Percentiles rank a stretch among this genome's conserved stretches.
These are phyloP conservation scores for Lyophyllum semitale DNA, from an alignment of 768 basidiomycete species.

Conservation along the genomic window DNA sequence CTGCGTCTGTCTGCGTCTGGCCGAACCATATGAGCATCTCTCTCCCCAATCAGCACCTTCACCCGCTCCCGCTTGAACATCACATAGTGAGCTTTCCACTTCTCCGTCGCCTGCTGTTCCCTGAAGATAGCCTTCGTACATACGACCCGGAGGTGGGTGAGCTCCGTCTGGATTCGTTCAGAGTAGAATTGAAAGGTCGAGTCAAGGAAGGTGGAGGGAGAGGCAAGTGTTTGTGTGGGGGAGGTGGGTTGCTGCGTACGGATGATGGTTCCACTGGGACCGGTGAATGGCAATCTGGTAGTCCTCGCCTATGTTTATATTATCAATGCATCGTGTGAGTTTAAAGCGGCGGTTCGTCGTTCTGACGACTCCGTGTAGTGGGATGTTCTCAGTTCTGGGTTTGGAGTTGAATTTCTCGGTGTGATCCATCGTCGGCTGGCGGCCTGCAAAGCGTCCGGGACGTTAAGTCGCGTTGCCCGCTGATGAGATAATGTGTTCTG, in stretches of 20 bases:
- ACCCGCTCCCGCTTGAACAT: slow-evolving; percentile 30
- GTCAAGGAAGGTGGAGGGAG: slow-evolving; percentile 21
- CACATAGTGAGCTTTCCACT: slow-evolving; percentile 30
- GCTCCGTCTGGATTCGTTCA: slow-evolving; percentile 29
- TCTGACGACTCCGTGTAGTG: neutral
- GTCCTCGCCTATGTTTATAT: neutral
- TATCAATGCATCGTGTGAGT: too few species aligned
- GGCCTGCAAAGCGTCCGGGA: too few species aligned
- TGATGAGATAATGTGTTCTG: too few species aligned
- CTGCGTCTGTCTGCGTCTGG: neutral
- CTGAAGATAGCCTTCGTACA: slow-evolving; percentile 28
- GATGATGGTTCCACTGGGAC: neutral
- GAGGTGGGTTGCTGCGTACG: neutral
- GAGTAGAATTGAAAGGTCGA: slow-evolving; percentile 28
- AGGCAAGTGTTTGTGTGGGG: too few species aligned
- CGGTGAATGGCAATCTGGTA: neutral
- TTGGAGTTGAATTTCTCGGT: neutral
- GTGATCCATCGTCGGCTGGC: too few species aligned
- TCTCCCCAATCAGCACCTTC: slow-evolving; percentile 24
- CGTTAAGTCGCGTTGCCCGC: too few species aligned
- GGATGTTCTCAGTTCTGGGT: neutral
- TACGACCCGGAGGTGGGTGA: slow-evolving; percentile 29
- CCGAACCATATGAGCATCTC: slow-evolving; percentile 7
- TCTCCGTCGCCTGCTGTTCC: slow-evolving; percentile 32
- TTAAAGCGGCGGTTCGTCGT: neutral